Evolutionary conservation across 2,329 filamentous ascomycete species (phyloP).

Genomic region (Phyllosticta citribraziliensis): DNA sequence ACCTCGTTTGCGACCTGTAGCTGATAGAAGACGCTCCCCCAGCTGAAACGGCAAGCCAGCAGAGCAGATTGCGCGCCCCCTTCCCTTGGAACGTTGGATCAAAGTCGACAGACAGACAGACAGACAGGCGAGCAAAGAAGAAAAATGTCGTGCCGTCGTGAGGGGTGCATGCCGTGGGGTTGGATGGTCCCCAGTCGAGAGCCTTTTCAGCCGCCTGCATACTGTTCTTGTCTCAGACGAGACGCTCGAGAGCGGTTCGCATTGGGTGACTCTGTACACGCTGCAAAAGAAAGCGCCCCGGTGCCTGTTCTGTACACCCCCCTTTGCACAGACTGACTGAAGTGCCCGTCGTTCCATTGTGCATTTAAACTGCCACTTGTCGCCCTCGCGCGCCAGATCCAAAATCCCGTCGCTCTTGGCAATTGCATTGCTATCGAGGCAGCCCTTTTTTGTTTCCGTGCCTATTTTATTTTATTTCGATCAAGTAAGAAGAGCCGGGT

Average conservation of each 20-base stretch:
- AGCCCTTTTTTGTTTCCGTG: conserved; percentile 5
- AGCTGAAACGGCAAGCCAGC: not conserved
- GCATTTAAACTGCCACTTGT: conserved; percentile 11
- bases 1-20: not conserved
- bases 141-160: not conserved
- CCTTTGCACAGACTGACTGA: conserved; percentile 10
- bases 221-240: conserved; percentile 11
- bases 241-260: conserved; percentile 11
- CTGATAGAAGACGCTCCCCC: not conserved
- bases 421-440: conserved; percentile 10
- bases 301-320: conserved; percentile 7
- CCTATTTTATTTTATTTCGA: not conserved
- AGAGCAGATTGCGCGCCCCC: not conserved
- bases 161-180: not conserved
- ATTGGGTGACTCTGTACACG: conserved; percentile 11
- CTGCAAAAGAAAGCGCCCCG: conserved; percentile 11
- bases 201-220: conserved; percentile 11
- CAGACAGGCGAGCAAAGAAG: not conserved
- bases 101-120: not conserved
- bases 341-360: not conserved
- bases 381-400: conserved; percentile 7
- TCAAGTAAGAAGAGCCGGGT: not conserved
- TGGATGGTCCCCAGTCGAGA: not conserved
- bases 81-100: not conserved
- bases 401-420: conserved; percentile 3